Evolutionary conservation across 2,329 filamentous ascomycete genomes (phyloP).

Genomic region (Cyclaneusma minus): DNA sequence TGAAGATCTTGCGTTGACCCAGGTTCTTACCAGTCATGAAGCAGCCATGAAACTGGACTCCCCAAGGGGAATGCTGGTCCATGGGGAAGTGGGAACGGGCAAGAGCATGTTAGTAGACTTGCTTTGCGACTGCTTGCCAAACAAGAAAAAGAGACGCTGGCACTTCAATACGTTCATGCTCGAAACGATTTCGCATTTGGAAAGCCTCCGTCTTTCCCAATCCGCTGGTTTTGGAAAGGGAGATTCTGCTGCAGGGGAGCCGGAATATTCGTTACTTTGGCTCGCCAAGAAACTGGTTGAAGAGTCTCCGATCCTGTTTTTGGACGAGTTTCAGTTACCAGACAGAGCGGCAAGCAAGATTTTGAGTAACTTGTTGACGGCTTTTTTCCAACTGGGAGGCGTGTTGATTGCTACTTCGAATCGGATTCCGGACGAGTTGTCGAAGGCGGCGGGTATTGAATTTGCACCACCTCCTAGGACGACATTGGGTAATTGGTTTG

Average conservation of each 20-base stretch:
- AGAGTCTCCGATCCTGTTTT: constrained; percentile 59
- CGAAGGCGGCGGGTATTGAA: constrained; percentile 56
- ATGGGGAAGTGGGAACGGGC: constrained; percentile 69
- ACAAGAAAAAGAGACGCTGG: constrained; percentile 56
- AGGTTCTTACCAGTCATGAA: constrained; percentile 55
- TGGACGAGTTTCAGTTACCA: constrained; percentile 74
- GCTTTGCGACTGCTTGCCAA: constrained; percentile 64
- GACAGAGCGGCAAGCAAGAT: constrained; percentile 68
- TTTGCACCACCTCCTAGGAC: constrained; percentile 41
- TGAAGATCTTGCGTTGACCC: constrained; percentile 48
- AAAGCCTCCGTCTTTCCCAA: constrained; percentile 35
- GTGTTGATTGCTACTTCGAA: constrained; percentile 71
- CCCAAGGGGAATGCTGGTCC: constrained; percentile 59
- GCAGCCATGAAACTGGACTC: constrained; percentile 56
- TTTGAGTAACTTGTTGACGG: constrained; percentile 60
- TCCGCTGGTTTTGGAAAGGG: constrained; percentile 4
- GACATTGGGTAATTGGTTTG: constrained; percentile 34
- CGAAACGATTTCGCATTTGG: constrained; percentile 57
- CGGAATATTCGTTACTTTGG: constrained; percentile 56
- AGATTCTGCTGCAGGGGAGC: constrained; percentile 18
- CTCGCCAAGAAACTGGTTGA: constrained; percentile 63
- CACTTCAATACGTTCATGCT: constrained; percentile 84
- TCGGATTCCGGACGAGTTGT: constrained; percentile 68
- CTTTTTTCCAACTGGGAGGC: constrained; percentile 69
- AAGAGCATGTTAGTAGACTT: constrained; percentile 78